Evolutionary conservation across 768 basidiomycete species (phyloP).

Genomic region (Lentinus tigrinus): DNA sequence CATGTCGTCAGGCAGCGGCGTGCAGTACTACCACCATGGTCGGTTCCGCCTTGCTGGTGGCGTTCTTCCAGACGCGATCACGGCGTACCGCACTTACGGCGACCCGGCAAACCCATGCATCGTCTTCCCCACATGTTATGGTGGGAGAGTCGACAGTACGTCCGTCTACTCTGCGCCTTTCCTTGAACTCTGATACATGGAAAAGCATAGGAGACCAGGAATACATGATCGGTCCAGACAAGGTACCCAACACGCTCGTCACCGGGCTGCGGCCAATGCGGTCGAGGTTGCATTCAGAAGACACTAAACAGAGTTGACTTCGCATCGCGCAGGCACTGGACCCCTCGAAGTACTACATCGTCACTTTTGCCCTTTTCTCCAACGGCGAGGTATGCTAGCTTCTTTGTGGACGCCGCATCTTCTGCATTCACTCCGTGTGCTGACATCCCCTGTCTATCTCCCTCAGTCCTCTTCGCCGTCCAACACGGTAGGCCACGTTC

Average conservation of each 20-base stretch:
- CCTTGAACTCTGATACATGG: background rate
- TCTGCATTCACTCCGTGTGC: background rate
- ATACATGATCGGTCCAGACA: slow-evolving; percentile 49
- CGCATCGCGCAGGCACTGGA: slow-evolving; percentile 41
- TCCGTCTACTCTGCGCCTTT: background rate
- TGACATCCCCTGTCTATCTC: background rate
- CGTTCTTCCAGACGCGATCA: slow-evolving; percentile 52
- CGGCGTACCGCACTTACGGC: slow-evolving; percentile 57
- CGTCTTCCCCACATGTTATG: slow-evolving; percentile 58
- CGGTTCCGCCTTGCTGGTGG: slow-evolving; percentile 53
- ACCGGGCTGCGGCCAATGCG: background rate
- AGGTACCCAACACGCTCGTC: slow-evolving; percentile 34
- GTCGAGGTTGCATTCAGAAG: background rate
- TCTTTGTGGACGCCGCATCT: background rate
- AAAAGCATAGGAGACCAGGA: slow-evolving; percentile 37
- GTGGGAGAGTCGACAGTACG: slow-evolving; percentile 51
- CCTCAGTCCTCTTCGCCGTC: slow-evolving; percentile 63
- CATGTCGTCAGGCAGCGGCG: slow-evolving; percentile 25
- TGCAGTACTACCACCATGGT: slow-evolving; percentile 53
- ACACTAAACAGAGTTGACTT: background rate
- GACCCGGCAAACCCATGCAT: slow-evolving; percentile 52
- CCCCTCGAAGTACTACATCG: slow-evolving; percentile 50
- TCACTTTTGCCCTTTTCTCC: slow-evolving; percentile 56
- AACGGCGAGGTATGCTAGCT: slow-evolving; percentile 51
- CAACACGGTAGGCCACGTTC: slow-evolving; percentile 43